A percentile compares a stretch with the other conserved stretches of the same genome.
Evolutionary conservation across 805 yeast genomes (phyloP).

Genomic region (Spencermartinsiella europaea): DNA sequence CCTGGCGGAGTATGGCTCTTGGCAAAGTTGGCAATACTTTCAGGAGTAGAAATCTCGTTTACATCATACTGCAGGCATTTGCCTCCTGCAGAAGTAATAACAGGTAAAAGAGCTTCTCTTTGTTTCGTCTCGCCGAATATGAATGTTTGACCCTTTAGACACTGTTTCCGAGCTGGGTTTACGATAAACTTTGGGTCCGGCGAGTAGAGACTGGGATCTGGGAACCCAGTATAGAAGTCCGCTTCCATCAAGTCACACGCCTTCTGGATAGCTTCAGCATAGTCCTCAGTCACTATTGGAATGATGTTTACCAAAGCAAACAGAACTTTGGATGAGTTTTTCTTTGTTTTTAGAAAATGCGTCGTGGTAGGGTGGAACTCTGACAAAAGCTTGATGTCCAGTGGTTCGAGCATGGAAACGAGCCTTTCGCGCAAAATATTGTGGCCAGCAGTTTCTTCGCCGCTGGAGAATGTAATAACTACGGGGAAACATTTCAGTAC

Average conservation of each 20-base stretch:
- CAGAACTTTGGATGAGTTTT: conserved; percentile 27
- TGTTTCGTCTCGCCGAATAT: conserved; percentile 25
- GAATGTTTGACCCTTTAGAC: conserved; percentile 27
- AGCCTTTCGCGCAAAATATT: conserved; percentile 16
- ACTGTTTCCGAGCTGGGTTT: conserved; percentile 21
- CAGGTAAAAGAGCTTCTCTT: conserved; percentile 21
- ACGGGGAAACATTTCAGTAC: conserved; percentile 25
- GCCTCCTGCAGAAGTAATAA: conserved; percentile 28
- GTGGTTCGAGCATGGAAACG: conserved; percentile 16
- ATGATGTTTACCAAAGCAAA: conserved; percentile 32
- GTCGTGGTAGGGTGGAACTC: conserved; percentile 24
- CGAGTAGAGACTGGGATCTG: conserved; percentile 24
- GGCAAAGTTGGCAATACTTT: conserved; percentile 1
- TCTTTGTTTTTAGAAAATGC: conserved; percentile 24
- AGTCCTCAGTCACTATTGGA: conserved; percentile 29
- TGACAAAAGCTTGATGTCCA: conserved; percentile 29
- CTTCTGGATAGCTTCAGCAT: conserved; percentile 18
- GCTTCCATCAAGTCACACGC: conserved; percentile 14
- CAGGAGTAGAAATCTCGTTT: background rate
- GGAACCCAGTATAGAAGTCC: conserved; percentile 24
- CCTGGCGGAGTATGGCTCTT: background rate
- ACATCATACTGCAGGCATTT: conserved; percentile 5
- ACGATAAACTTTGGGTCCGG: conserved; percentile 24
- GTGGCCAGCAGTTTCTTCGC: conserved; percentile 16
- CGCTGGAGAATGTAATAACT: conserved; percentile 24